Evolutionary conservation across 805 yeast species (phyloP).

Genomic region (Tetrapisispora nanseiensis): DNA sequence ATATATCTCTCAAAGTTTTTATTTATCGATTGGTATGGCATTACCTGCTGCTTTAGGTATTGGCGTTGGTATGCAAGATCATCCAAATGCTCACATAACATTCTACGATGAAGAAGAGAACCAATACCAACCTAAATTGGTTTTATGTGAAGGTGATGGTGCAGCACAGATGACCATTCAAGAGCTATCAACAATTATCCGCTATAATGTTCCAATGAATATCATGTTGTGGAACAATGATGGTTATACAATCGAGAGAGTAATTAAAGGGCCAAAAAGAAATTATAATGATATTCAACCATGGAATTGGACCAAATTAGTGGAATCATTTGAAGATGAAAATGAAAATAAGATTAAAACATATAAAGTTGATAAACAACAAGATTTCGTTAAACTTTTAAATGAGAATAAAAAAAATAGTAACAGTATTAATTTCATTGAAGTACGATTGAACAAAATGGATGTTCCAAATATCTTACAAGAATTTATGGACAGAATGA

Average conservation of each 20-base stretch:
- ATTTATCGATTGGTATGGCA: slow-evolving; percentile 82
- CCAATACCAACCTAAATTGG: slow-evolving; percentile 40
- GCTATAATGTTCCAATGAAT: slow-evolving; percentile 54
- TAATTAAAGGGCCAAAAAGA: slow-evolving; percentile 68
- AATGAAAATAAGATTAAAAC: slow-evolving; percentile 27
- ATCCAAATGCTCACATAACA: slow-evolving; percentile 22
- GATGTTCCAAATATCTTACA: slow-evolving; percentile 60
- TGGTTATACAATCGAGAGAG: slow-evolving; percentile 87
- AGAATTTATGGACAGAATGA: slow-evolving; percentile 29
- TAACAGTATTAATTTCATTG: slow-evolving; percentile 41
- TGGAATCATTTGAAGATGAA: slow-evolving; percentile 53
- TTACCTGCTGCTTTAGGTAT: slow-evolving; percentile 82
- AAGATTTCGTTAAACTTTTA: slow-evolving; percentile 33
- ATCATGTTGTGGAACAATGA: slow-evolving; percentile 70
- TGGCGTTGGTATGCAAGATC: slow-evolving; percentile 59
- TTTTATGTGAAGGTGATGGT: slow-evolving; percentile 84
- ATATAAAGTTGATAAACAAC: slow-evolving; percentile 29
- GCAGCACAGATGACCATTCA: slow-evolving; percentile 91
- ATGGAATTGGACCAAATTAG: slow-evolving; percentile 73
- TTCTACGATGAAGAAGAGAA: slow-evolving; percentile 6
- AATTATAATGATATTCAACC: slow-evolving; percentile 70
- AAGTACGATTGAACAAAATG: slow-evolving; percentile 45
- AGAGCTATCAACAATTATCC: slow-evolving; percentile 59
- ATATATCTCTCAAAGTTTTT: slow-evolving; percentile 59
- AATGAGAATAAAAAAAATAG: slow-evolving; percentile 26